Conservation (phyloP, 179 eudicot species). For the Heliamphora pulchella region DNA sequence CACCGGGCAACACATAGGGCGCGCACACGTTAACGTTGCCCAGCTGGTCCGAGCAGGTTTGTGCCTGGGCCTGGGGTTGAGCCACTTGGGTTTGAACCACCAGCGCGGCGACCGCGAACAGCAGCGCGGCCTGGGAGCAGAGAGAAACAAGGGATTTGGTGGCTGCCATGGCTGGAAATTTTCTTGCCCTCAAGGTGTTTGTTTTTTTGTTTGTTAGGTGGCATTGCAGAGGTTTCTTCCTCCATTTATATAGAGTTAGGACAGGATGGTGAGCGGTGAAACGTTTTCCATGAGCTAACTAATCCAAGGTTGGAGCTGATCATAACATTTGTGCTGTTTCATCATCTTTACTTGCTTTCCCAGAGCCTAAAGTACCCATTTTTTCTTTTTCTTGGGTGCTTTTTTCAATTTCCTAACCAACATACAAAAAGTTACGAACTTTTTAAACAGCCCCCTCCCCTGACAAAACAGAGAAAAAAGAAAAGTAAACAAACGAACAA, state of each 20-base stretch:
- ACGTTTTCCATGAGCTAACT: conserved; percentile 39
- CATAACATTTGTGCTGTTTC: conserved; percentile 16
- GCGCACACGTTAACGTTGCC: conserved; percentile 51
- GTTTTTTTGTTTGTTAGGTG: background rate
- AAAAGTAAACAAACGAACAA: too few species aligned
- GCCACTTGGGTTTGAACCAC: conserved; percentile 21
- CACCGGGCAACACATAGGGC: conserved; percentile 58
- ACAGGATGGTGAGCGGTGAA: background rate
- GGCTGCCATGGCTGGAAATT: conserved; percentile 15
- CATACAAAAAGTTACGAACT: too few species aligned
- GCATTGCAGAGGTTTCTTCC: conserved; percentile 15
- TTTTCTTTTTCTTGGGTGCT: too few species aligned
- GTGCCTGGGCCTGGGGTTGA: conserved; percentile 21
- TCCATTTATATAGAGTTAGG: conserved; percentile 18
- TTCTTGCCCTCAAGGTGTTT: background rate
- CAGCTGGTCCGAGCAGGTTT: conserved; percentile 40
- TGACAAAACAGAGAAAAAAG: too few species aligned
- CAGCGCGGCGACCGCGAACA: conserved; percentile 22
- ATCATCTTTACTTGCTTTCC: background rate
- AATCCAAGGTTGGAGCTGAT: conserved; percentile 16
- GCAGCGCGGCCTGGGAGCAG: background rate
- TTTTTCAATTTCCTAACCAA: too few species aligned
- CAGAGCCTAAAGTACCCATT: too few species aligned
- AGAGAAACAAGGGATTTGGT: conserved; percentile 17
- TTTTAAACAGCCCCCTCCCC: too few species aligned